These are phyloP conservation scores for Dissophora ornata DNA, from an alignment of 192 early-diverging fungal species.

Conservation along the genomic window DNA sequence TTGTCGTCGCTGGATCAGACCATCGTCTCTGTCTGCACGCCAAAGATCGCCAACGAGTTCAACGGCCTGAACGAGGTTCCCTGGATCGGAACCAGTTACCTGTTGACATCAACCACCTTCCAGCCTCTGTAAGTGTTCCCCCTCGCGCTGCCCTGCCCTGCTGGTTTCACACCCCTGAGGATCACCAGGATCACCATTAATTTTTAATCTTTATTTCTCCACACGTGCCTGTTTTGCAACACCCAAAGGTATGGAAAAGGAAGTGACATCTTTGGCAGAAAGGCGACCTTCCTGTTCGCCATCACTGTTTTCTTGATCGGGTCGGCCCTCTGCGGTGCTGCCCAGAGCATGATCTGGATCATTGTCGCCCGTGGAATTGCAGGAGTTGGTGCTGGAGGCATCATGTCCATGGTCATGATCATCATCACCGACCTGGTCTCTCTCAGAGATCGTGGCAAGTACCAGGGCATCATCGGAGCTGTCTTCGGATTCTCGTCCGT, in stretches of 20 bases:
- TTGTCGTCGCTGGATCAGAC: slow-evolving; percentile 81
- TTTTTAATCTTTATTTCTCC: background rate
- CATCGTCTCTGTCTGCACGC: slow-evolving; percentile 76
- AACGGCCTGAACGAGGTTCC: slow-evolving; percentile 63
- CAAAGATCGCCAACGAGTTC: slow-evolving; percentile 75
- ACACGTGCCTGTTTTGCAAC: too few species aligned
- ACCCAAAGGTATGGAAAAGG: slow-evolving; percentile 78
- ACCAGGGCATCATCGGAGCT: slow-evolving; percentile 66
- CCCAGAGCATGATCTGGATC: slow-evolving; percentile 63
- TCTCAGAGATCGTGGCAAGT: slow-evolving; percentile 73
- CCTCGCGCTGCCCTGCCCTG: too few species aligned
- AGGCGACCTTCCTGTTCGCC: slow-evolving; percentile 69
- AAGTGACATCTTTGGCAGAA: slow-evolving; percentile 85
- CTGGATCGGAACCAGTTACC: slow-evolving; percentile 75
- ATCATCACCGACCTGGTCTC: slow-evolving; percentile 78
- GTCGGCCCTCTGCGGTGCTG: slow-evolving; percentile 71
- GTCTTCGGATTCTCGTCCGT: slow-evolving; percentile 64
- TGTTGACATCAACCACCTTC: slow-evolving; percentile 75
- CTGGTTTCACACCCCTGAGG: too few species aligned
- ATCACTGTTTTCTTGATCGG: slow-evolving; percentile 74
- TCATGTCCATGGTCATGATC: slow-evolving; percentile 70
- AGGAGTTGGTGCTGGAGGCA: slow-evolving; percentile 76
- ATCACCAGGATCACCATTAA: too few species aligned
- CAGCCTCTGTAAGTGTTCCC: slow-evolving; percentile 63
- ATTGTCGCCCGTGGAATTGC: slow-evolving; percentile 78